Evolutionary conservation across 306 rosid species (phyloP).

Genomic region (Notholithocarpus densiflorus): DNA sequence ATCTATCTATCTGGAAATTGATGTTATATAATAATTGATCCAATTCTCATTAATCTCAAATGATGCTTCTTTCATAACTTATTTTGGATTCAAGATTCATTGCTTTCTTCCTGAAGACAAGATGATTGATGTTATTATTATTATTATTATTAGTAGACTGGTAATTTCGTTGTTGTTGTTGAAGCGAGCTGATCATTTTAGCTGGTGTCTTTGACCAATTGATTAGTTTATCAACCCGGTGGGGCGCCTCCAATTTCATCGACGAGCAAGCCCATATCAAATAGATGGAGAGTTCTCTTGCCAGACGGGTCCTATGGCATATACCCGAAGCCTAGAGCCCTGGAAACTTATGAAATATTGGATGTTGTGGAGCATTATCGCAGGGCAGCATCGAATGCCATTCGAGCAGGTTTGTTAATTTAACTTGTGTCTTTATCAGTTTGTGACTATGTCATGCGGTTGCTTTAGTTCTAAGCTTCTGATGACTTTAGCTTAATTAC

Average conservation of each 20-base stretch:
- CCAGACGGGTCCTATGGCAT: constrained; percentile 76
- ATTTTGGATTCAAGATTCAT: too few relatives aligned
- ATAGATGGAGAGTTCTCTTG: constrained; percentile 66
- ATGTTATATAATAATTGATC: too few relatives aligned
- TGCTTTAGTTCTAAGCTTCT: not conserved
- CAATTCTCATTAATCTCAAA: not conserved
- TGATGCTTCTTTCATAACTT: too few relatives aligned
- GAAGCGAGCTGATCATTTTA: not conserved
- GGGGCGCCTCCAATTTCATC: constrained; percentile 76
- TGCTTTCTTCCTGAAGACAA: too few relatives aligned
- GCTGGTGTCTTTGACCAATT: constrained; percentile 7
- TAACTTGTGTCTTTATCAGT: not conserved
- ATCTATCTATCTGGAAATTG: too few relatives aligned
- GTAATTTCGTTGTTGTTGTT: not conserved
- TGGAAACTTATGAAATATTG: constrained; percentile 48
- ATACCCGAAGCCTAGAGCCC: constrained; percentile 59
- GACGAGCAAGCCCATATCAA: constrained; percentile 54
- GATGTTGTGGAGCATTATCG: constrained; percentile 75
- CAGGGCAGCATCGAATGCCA: constrained; percentile 54
- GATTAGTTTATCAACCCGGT: constrained; percentile 71
- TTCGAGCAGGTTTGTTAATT: constrained; percentile 62
- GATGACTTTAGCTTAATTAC: not conserved
- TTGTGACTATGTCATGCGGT: not conserved
- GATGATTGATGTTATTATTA: too few relatives aligned
- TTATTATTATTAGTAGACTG: not conserved